Evolutionary conservation across 2,329 filamentous ascomycete genomes (phyloP), one percentile per base, ranked within the genome.

Genomic region (Fusarium sp.): DNA sequence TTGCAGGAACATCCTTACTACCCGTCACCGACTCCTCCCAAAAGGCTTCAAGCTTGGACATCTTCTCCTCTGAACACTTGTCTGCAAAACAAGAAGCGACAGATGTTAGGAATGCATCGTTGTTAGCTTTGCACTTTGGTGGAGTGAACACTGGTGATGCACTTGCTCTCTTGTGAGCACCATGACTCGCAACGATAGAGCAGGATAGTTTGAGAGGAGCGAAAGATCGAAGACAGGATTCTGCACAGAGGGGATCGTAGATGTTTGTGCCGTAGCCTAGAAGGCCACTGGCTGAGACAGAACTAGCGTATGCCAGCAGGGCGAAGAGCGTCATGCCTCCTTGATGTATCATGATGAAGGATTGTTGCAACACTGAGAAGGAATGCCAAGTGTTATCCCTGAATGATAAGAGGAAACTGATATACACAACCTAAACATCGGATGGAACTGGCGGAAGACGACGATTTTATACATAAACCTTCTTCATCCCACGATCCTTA

Each of bases 191-290:
- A 9, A 53, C n/a, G 41, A 52, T 63, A 4, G 61, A 64, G 10
- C 61, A 64, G 0, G 61, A 8, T 1, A 64, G 34, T 22, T 42
- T 44, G 0, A 64, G 13, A 4, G 42, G 18, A 13, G 41, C 14
- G 4, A 64, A 57, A 4, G 58, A 63, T 9, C 34, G 42, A 20
- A 64, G 42, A 64, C 61, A 64, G 12, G 61, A 52, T n/a, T 64
- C 58, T 5, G 61, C 61, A 1, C 61, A 64, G 11, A 64, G 24
- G 18, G 61, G 61, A 11, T 64, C 61, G 7, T 56, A 29, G 7
- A 47, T 22, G n/a, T 57, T 34, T 4, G 56, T 27, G 4, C 61
- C 61, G 5, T 63, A 64, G 0, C 58, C 49, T 3, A 37, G 11
- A 3, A 64, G 58, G 3, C 58, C 34, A 6, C 9, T 25, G 6